Evolutionary conservation across 768 basidiomycete genomes (phyloP), one percentile per base, ranked within the genome.

Genomic region (Scleroderma bovista): DNA sequence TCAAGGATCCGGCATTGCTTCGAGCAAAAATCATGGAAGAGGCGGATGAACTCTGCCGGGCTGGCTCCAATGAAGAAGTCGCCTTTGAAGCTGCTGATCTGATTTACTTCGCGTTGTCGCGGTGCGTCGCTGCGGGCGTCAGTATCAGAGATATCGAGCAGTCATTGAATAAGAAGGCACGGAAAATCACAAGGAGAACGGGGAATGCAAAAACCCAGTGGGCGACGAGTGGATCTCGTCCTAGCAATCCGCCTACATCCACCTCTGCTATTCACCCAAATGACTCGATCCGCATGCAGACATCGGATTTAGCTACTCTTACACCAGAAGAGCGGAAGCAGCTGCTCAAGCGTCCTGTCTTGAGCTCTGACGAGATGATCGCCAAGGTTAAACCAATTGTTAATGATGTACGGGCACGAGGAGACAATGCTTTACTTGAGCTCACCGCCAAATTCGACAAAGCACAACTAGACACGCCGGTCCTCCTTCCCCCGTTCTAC

Each of bases 1-100:
- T 98, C 69, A 74, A 77, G 38, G 90, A 97, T 63, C 71, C 84
- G 5, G 78, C 76, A 41, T 75, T 99, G n/a, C 73, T 98, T 40
- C 79, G 76, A 41, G 86, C 93, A 46, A 99, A 99, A 75, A 93
- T 99, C 56, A 91, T 88, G 84, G 96, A 99, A 68, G 96, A 99
- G 66, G 96, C 96, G 0, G 90, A 95, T 59, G 96, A 99, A 67
- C 78, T 99, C n/a, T 95, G 93, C 64, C 75, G 76, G 16, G 91
- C 91, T 20, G 73, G 81, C 57, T 80, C 81, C 2, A 80, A 79
- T 61, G 83, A 88, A 43, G 90, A 97, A 26, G 73, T 96, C 15
- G 88, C 93, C 1, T 95, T 94, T 53, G 96, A 99, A 68, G 90
- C 93, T 7, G 95, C 94, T 1, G 96, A 99, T 69, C 73, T 99